These are phyloP conservation scores for Phytophthora meadii DNA, from an alignment of 352 stramenopile species.

Conservation along the genomic window DNA sequence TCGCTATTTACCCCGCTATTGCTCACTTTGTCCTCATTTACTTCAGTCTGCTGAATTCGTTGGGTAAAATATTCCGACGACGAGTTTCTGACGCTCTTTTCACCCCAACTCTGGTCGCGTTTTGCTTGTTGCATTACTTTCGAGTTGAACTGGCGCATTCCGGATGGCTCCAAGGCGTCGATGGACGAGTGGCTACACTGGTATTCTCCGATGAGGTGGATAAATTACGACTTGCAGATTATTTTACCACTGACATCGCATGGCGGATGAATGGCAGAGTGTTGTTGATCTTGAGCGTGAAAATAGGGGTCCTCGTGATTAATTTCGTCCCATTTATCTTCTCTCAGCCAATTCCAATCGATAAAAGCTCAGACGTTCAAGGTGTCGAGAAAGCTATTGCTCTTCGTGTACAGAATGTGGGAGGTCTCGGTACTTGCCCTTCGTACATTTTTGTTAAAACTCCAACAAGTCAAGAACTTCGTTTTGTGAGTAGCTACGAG, in stretches of 20 bases:
- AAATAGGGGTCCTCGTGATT: neutral
- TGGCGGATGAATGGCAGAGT: neutral
- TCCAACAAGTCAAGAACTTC: too few relatives aligned
- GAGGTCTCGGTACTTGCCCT: neutral
- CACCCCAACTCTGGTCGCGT: neutral
- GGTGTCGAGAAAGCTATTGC: neutral
- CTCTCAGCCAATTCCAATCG: neutral
- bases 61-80: neutral
- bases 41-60: neutral
- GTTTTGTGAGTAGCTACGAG: neutral
- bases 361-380: neutral
- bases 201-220: neutral
- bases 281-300: neutral
- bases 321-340: neutral
- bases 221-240: neutral
- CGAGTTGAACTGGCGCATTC: neutral
- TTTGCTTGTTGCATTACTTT: conserved; percentile 1
- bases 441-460: neutral
- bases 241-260: neutral
- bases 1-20: neutral
- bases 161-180: neutral
- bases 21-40: neutral
- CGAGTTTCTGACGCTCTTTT: neutral
- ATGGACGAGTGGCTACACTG: neutral
- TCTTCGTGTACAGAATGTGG: neutral